Evolutionary conservation across 1,284 basidiomycete genomes (phyloP).

Genomic region (Cerrena zonata): DNA sequence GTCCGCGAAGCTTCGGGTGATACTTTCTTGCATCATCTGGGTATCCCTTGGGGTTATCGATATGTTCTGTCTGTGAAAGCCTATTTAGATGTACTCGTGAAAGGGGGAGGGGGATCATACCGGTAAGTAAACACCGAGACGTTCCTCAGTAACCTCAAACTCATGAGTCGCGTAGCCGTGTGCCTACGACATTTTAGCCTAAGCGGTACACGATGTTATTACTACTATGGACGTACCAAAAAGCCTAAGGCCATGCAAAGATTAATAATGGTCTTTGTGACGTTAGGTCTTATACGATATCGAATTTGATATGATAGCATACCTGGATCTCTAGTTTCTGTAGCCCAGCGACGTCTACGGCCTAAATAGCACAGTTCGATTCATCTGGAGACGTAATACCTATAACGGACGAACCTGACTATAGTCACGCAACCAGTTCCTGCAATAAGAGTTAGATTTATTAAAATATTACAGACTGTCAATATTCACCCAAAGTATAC

Average conservation of each 20-base stretch:
- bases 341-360: slow-evolving; percentile 77
- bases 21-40: slow-evolving; percentile 79
- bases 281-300: too few relatives aligned
- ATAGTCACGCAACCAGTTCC: slow-evolving; percentile 81
- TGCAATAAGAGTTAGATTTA: slow-evolving; percentile 19
- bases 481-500: slow-evolving; percentile 67
- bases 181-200: slow-evolving; percentile 38
- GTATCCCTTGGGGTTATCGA: slow-evolving; percentile 83
- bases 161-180: slow-evolving; percentile 82
- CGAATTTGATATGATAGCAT: slow-evolving; percentile 13
- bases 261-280: slow-evolving; percentile 85
- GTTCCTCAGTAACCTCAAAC: slow-evolving; percentile 86
- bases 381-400: too few relatives aligned
- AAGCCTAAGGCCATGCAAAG: slow-evolving; percentile 87
- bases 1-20: slow-evolving; percentile 66
- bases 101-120: slow-evolving; percentile 39
- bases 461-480: slow-evolving; percentile 1
- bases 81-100: not conserved
- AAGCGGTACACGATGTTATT: too few relatives aligned
- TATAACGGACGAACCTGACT: slow-evolving; percentile 44
- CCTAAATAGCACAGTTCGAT: slow-evolving; percentile 37
- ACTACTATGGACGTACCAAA: slow-evolving; percentile 41
- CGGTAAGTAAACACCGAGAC: slow-evolving; percentile 83
- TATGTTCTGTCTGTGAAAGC: slow-evolving; percentile 69
- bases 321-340: slow-evolving; percentile 71